phyloP scores from a whole-genome alignment of 140 eudicot genomes.

The Cichorium intybus region DNA sequence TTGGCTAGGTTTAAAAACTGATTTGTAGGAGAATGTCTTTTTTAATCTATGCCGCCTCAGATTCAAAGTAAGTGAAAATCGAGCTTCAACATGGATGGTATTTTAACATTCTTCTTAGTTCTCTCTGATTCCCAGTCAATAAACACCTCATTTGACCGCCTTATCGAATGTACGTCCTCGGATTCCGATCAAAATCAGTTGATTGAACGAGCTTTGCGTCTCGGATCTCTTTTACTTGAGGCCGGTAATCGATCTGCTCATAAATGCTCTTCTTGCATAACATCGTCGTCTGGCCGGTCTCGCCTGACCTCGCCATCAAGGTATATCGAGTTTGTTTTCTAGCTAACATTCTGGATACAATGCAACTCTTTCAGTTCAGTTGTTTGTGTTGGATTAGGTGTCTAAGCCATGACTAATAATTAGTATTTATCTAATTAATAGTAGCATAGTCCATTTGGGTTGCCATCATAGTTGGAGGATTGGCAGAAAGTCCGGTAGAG shows the following conservation, averaged over 20 bases:
- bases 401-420: too few species aligned
- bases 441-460: too few species aligned
- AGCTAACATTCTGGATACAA: too few species aligned
- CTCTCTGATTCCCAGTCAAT: slow-evolving; percentile 44
- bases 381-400: too few species aligned
- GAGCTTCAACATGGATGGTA: slow-evolving; percentile 35
- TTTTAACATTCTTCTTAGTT: slow-evolving; percentile 38
- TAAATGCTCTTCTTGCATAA: slow-evolving; percentile 55
- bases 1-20: too few species aligned
- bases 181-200: slow-evolving; percentile 49
- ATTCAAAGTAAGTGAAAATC: too few species aligned
- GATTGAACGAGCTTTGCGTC: slow-evolving; percentile 58
- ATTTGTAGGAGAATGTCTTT: too few species aligned
- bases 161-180: slow-evolving; percentile 42
- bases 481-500: too few species aligned
- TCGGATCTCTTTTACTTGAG: slow-evolving; percentile 61
- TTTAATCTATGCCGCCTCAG: too few species aligned
- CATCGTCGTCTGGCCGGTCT: slow-evolving; percentile 72
- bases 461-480: too few species aligned
- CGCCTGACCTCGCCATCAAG: slow-evolving; percentile 75
- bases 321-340: slow-evolving; percentile 21
- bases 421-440: too few species aligned
- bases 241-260: slow-evolving; percentile 71
- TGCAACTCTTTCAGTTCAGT: too few species aligned
- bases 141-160: slow-evolving; percentile 49